phyloP scores from a whole-genome alignment of 352 stramenopile genomes.

The Albugo candida region DNA sequence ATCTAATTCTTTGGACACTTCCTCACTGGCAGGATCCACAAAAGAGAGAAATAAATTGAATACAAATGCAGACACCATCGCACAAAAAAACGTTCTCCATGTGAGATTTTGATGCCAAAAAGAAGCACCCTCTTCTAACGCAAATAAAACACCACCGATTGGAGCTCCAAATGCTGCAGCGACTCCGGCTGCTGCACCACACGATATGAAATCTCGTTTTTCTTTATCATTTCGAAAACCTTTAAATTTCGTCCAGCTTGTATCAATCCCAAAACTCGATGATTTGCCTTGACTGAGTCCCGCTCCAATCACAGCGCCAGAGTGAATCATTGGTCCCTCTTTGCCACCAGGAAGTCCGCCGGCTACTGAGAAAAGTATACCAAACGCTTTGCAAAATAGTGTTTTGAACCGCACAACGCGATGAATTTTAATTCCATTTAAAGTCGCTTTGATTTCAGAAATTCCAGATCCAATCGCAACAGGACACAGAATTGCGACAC shows the following conservation, averaged over 20 bases:
- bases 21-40: constrained; percentile 21
- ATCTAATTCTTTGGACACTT: constrained; percentile 12
- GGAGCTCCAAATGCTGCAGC: constrained; percentile 93
- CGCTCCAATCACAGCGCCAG: constrained; percentile 83
- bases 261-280: constrained; percentile 72
- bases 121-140: constrained; percentile 93
- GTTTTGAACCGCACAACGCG: constrained; percentile 92
- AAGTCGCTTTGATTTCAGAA: constrained; percentile 94
- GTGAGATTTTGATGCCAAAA: constrained; percentile 98
- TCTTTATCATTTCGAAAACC: constrained; percentile 89
- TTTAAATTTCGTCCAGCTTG: constrained; percentile 78
- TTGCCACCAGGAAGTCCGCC: constrained; percentile 65
- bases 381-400: constrained; percentile 88
- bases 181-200: constrained; percentile 92
- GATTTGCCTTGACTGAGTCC: constrained; percentile 90
- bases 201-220: constrained; percentile 95
- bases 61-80: constrained; percentile 82
- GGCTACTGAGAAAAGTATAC: constrained; percentile 71
- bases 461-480: constrained; percentile 91
- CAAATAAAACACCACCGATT: constrained; percentile 96
- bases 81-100: constrained; percentile 95
- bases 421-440: constrained; percentile 97
- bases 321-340: constrained; percentile 85
- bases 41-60: constrained; percentile 77
- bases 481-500: constrained; percentile 89